Evolutionary conservation across 1,284 basidiomycete species (phyloP), one percentile per base, ranked within the genome.

Genomic region (Rhodotorula sp.): DNA sequence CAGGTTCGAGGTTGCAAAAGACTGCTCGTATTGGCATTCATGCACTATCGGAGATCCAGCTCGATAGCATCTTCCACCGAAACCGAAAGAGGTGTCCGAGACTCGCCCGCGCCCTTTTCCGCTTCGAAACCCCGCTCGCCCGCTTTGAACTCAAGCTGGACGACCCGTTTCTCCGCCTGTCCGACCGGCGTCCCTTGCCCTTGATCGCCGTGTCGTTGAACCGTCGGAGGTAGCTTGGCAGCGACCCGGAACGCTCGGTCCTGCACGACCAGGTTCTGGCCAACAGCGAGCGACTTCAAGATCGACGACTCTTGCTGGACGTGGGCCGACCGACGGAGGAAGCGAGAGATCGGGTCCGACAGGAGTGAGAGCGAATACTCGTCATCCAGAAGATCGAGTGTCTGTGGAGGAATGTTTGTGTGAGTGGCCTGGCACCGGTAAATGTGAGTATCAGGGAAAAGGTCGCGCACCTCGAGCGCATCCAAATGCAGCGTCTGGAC

Each of bases 401-500:
- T 87, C 90, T 92, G 72, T n/a, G 5, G 47, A 46, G 15, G 47
- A 16, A 16, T 15, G 8, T 14, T 26, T 26, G 39, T 10, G 39
- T 43, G 39, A 43, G 39, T 51, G 46, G 7, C 3, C 56, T 16
- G 18, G 16, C 58, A 14, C 6, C 8, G 31, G 16, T 34, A 34
- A 6, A 34, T 6, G 34, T 34, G 10, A 12, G 23, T 18, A 43
- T 20, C 21, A 12, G 3, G 12, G 47, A 20, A 12, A 43, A 43
- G 39, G 39, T 43, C 39, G 39, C 51, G 34, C 78, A 93, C 91
- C 79, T 92, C 90, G 23, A 88, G 76, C 3, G 88, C 85, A 77
- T 94, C 91, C 48, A 95, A 84, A 78, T 89, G 89, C 72, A 88
- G 85, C 3, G 89, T 90, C 79, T 93, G 92, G 1, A 92, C 87